Percentiles rank a stretch among this genome's conserved stretches.
These are phyloP conservation scores for Thalia dealbata DNA, from an alignment of 176 grass and related monocot genomes.

Conservation along the genomic window DNA sequence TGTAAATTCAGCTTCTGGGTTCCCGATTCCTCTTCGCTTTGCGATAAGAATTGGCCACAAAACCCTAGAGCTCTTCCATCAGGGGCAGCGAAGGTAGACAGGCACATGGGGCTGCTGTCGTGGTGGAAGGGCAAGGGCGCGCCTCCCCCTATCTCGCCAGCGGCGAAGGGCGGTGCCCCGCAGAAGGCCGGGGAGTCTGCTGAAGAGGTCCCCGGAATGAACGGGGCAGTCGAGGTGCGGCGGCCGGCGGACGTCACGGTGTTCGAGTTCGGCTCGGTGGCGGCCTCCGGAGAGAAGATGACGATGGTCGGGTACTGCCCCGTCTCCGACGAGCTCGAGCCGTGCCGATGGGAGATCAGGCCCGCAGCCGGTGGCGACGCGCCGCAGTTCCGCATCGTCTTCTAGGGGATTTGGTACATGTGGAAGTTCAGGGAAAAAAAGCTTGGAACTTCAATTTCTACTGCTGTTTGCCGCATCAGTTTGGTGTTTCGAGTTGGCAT, in stretches of 20 bases:
- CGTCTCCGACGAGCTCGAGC: conserved; percentile 81
- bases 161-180: not conserved
- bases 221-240: conserved; percentile 72
- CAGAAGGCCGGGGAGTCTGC: conserved; percentile 2
- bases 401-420: conserved; percentile 24
- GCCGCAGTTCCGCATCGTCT: conserved; percentile 90
- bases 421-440: not conserved
- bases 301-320: conserved; percentile 77
- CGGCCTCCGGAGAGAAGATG: conserved; percentile 43
- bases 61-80: not conserved
- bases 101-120: conserved; percentile 61
- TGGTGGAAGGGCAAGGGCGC: conserved; percentile 48
- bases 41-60: not conserved
- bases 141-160: conserved; percentile 3
- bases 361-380: conserved; percentile 44
- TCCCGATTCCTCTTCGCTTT: no score
- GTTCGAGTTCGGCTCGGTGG: conserved; percentile 87
- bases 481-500: not conserved
- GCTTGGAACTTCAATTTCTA: not conserved
- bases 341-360: conserved; percentile 78
- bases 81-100: not conserved
- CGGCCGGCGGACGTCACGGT: conserved; percentile 58
- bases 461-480: not conserved
- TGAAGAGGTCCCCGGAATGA: conserved; percentile 28
- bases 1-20: no score